Evolutionary conservation across 441 rosid genomes (phyloP).

Genomic region (Rhodomyrtus psidioides): DNA sequence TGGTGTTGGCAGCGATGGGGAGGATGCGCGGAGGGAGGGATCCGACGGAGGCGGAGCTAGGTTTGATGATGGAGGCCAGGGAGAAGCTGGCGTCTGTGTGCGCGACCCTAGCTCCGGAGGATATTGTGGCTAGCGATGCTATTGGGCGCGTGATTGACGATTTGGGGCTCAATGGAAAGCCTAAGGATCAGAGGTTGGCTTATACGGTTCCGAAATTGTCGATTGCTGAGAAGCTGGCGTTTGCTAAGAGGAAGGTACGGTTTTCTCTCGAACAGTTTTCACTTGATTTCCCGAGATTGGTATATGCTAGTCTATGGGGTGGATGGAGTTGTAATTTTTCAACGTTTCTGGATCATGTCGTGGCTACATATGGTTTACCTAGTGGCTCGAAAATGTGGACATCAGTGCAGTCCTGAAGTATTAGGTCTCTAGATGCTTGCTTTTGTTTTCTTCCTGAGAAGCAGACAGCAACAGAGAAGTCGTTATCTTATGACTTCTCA

Average conservation of each 20-base stretch:
- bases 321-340: background rate
- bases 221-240: constrained; percentile 60
- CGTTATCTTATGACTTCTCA: background rate
- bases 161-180: constrained; percentile 57
- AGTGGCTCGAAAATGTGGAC: background rate
- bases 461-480: background rate
- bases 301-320: background rate
- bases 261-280: background rate
- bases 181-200: constrained; percentile 62
- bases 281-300: background rate
- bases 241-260: constrained; percentile 61
- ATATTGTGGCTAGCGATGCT: constrained; percentile 47
- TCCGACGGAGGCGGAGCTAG: constrained; percentile 60
- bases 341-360: background rate
- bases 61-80: constrained; percentile 80
- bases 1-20: constrained; percentile 70
- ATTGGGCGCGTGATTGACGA: constrained; percentile 66
- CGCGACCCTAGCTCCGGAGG: constrained; percentile 45
- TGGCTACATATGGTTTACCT: background rate
- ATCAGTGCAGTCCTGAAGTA: background rate
- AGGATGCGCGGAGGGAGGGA: constrained; percentile 55
- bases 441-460: background rate
- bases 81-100: constrained; percentile 53
- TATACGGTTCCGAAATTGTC: constrained; percentile 40
- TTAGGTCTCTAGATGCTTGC: background rate